phyloP scores from a whole-genome alignment of 2,329 filamentous ascomycete species.

The Hymenoscyphus salicellus region DNA sequence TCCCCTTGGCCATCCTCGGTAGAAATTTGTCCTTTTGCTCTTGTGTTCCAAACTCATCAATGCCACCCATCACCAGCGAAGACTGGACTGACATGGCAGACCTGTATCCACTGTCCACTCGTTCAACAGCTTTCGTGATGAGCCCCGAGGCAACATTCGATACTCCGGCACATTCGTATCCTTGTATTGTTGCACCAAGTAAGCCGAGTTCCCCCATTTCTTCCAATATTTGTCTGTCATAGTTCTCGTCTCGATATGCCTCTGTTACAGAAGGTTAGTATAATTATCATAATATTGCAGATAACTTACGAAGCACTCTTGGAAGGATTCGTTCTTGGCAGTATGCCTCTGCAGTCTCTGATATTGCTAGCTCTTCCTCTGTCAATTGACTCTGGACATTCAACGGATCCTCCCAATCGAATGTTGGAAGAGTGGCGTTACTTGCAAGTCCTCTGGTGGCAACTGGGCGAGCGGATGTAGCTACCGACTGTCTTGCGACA shows the following conservation, averaged over 20 bases:
- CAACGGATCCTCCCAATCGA: constrained; percentile 92
- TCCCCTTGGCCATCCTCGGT: constrained; percentile 77
- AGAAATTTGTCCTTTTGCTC: constrained; percentile 85
- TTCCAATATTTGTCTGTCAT: constrained; percentile 78
- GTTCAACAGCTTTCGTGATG: constrained; percentile 85
- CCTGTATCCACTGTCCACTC: constrained; percentile 86
- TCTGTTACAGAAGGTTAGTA: constrained; percentile 48
- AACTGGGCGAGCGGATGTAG: constrained; percentile 20
- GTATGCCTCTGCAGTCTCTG: constrained; percentile 87
- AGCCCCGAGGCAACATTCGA: constrained; percentile 85
- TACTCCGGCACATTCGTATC: constrained; percentile 83
- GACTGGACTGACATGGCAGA: constrained; percentile 93
- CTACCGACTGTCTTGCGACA: constrained; percentile 26
- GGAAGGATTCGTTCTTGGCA: constrained; percentile 88
- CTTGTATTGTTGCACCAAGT: constrained; percentile 79
- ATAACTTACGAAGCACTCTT: constrained; percentile 71
- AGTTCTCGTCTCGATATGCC: constrained; percentile 81
- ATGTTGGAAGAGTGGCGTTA: constrained; percentile 42
- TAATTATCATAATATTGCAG: constrained; percentile 12
- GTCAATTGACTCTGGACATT: constrained; percentile 72
- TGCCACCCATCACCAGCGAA: constrained; percentile 89
- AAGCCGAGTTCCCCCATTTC: constrained; percentile 95
- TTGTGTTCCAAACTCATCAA: constrained; percentile 79
- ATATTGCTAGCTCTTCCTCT: constrained; percentile 85
- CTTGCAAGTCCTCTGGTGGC: constrained; percentile 30